These are phyloP conservation scores for Coleophoma crateriformis DNA, from an alignment of 2,329 filamentous ascomycete species.

Conservation along the genomic window DNA sequence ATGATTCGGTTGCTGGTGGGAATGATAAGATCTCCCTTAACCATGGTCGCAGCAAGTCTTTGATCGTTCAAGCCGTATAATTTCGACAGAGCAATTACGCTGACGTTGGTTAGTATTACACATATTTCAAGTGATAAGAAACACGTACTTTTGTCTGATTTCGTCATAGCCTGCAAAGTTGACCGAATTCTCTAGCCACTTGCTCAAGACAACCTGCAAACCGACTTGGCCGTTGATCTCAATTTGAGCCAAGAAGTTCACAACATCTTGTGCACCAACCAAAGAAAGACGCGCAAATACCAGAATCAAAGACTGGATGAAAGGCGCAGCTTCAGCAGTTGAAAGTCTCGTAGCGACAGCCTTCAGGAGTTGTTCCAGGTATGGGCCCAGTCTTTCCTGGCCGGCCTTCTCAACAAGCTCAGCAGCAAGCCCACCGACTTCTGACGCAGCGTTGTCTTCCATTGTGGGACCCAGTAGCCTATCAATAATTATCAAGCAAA, in stretches of 20 bases:
- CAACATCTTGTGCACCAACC: slow-evolving; percentile 79
- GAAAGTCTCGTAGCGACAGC: slow-evolving; percentile 83
- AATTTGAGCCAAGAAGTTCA: slow-evolving; percentile 84
- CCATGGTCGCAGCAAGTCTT: slow-evolving; percentile 70
- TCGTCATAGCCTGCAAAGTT: slow-evolving; percentile 98
- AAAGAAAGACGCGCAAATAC: slow-evolving; percentile 91
- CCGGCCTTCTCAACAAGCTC: slow-evolving; percentile 95
- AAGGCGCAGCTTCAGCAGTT: slow-evolving; percentile 75
- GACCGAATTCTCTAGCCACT: slow-evolving; percentile 96
- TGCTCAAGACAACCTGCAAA: slow-evolving; percentile 82
- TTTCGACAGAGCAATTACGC: slow-evolving; percentile 87
- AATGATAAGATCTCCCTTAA: slow-evolving; percentile 88
- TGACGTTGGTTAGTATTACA: slow-evolving; percentile 34
- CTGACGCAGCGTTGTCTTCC: slow-evolving; percentile 92
- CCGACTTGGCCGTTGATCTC: slow-evolving; percentile 75
- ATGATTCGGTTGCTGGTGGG: slow-evolving; percentile 78
- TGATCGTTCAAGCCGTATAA: slow-evolving; percentile 83
- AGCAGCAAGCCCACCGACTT: slow-evolving; percentile 89
- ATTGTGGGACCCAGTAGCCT: slow-evolving; percentile 76
- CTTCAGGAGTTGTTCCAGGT: slow-evolving; percentile 78
- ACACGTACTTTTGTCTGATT: slow-evolving; percentile 86
- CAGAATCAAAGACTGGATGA: slow-evolving; percentile 92
- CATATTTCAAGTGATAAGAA: background rate
- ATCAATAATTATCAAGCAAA: slow-evolving; percentile 87
- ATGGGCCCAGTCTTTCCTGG: slow-evolving; percentile 83